Evolutionary conservation across 306 rosid species (phyloP).

Genomic region (Cucurbita pepo): DNA sequence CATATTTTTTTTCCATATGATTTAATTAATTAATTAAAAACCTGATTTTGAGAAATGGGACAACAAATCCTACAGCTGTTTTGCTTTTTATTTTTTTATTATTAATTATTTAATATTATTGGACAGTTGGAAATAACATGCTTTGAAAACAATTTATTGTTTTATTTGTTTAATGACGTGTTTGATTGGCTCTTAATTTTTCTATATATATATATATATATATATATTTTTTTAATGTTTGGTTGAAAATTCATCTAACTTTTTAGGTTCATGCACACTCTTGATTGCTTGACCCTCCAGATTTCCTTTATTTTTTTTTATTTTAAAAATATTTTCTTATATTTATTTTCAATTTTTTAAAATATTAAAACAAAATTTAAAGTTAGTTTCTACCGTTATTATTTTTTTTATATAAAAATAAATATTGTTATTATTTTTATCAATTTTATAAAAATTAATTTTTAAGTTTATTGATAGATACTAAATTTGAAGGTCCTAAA

Average conservation of each 20-base stretch:
- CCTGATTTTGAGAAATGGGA: not conserved
- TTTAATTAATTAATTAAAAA: not conserved
- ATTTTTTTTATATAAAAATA: too few relatives aligned
- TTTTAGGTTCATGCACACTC: not conserved
- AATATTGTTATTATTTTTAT: too few relatives aligned
- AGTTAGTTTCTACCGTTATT: too few relatives aligned
- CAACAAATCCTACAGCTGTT: not conserved
- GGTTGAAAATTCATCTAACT: not conserved
- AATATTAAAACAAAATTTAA: too few relatives aligned
- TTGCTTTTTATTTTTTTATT: not conserved
- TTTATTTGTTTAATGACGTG: not conserved
- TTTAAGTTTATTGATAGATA: too few relatives aligned
- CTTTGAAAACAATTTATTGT: not conserved
- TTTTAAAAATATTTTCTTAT: not conserved
- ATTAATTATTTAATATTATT: not conserved
- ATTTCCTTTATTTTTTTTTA: not conserved
- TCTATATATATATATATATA: too few relatives aligned
- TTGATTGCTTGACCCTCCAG: not conserved
- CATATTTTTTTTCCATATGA: not conserved
- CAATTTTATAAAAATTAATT: too few relatives aligned
- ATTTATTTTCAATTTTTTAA: not conserved
- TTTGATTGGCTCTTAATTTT: not conserved
- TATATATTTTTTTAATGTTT: not conserved
- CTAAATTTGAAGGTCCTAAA: too few relatives aligned
- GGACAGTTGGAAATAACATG: constrained; percentile 4